Evolutionary conservation across 345 rosid species (phyloP), one percentile per base, ranked within the genome.

Genomic region (Crucihimalaya himalaica): DNA sequence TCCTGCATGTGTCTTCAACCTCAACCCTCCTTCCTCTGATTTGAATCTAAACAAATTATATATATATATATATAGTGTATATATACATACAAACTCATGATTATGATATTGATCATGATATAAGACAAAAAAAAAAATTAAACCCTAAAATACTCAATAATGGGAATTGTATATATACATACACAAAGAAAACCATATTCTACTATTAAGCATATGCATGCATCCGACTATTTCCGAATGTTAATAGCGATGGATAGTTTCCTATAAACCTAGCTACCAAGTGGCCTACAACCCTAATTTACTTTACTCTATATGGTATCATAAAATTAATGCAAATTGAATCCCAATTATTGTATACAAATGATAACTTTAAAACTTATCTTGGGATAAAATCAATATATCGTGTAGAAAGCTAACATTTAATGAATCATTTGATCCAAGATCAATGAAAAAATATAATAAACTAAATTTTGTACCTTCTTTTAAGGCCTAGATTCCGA

Each of bases 401-500:
- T 42, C 4, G 2, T 55, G 2, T 43, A 48, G 34, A 46, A 65
- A 51, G 34, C 25, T 54, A 63, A 58, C 31, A 58, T 48, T 48
- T 13, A 57, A 56, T 23, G 32, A 35, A 47, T 35, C 60, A 57
- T 48, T 10, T 35, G 47, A 73, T 45, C n/a, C 35, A 35, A 35
- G 19, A 54, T 51, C 18, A 53, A 54, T n/a, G n/a, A 5, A 40
- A 21, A 20, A 8, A 50, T 8, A n/a, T 5, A 8, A 13, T 32
- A 65, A 29, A 2, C 1, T 47, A 8, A 48, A 23, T 4, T 37
- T 21, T 40, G 20, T 54, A 91, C 98, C 98, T 89, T 85, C 94
- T 84, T 82, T 89, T 93, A 81, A 89, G 86, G 32, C 92, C 94
- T 79, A 92, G 81, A 86, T 84, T 93, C 83, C 85, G 80, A 47